A percentile compares a stretch with the other conserved stretches of the same genome.
Evolutionary conservation across 176 grass and related monocot species (phyloP).

Genomic region (Tuctoria greenei): DNA sequence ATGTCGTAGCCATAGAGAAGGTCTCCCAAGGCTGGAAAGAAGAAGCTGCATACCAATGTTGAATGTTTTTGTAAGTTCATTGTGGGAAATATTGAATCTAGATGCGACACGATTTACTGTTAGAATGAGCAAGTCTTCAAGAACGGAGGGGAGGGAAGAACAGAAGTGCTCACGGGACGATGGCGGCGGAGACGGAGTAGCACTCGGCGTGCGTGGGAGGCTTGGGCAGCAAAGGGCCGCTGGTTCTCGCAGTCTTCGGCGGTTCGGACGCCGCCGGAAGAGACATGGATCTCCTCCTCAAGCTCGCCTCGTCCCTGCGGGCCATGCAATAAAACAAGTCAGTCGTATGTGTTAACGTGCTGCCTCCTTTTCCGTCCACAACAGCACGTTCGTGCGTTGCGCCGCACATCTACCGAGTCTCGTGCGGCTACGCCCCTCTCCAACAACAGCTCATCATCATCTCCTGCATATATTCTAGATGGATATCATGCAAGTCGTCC

Average conservation of each 20-base stretch:
- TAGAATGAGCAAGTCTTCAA: background rate
- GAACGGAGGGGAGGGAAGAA: background rate
- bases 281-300: constrained; percentile 32
- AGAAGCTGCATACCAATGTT: constrained; percentile 50
- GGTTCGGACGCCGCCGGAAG: constrained; percentile 21
- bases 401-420: no score
- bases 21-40: constrained; percentile 87
- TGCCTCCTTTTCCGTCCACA: no score
- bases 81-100: background rate
- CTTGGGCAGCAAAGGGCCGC: constrained; percentile 50
- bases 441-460: no score
- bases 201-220: constrained; percentile 34
- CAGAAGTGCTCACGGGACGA: constrained; percentile 52
- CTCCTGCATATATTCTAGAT: no score
- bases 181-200: constrained; percentile 52
- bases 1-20: constrained; percentile 98
- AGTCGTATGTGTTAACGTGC: no score
- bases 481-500: no score
- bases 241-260: constrained; percentile 18
- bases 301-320: constrained; percentile 1
- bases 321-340: background rate
- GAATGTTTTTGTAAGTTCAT: background rate
- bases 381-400: no score
- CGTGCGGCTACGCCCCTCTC: no score
- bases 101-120: background rate